Conservation (phyloP, 495 filamentous ascomycete genomes). For the Aspergillus bertholletiae region DNA sequence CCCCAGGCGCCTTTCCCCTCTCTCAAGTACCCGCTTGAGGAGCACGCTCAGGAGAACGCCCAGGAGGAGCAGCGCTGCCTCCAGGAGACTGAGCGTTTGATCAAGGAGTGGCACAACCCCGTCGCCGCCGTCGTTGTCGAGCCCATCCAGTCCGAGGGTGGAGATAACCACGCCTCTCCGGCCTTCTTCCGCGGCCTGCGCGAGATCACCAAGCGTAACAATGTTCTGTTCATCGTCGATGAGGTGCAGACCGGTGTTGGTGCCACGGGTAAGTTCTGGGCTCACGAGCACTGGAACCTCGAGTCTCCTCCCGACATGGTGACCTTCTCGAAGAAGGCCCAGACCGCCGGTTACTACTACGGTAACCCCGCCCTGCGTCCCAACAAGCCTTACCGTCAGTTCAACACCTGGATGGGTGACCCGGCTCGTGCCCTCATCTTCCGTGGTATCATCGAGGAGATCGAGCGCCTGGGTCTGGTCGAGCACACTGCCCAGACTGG, state of each 20-base stretch:
- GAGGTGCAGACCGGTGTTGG: slow-evolving; percentile 98
- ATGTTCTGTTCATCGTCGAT: slow-evolving; percentile 92
- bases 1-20: slow-evolving; percentile 89
- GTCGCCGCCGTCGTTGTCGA: slow-evolving; percentile 88
- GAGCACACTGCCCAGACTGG: slow-evolving; percentile 76
- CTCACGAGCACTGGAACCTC: slow-evolving; percentile 96
- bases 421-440: slow-evolving; percentile 87
- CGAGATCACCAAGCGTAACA: slow-evolving; percentile 78
- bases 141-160: slow-evolving; percentile 97
- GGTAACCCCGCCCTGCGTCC: slow-evolving; percentile 84
- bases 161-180: slow-evolving; percentile 96
- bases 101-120: slow-evolving; percentile 80
- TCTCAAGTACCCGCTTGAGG: slow-evolving; percentile 87
- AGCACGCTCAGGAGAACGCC: slow-evolving; percentile 77
- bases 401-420: slow-evolving; percentile 99
- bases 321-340: slow-evolving; percentile 98
- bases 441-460: slow-evolving; percentile 86
- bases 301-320: slow-evolving; percentile 90
- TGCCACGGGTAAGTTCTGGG: slow-evolving; percentile 94
- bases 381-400: slow-evolving; percentile 98
- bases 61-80: slow-evolving; percentile 82
- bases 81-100: slow-evolving; percentile 81
- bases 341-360: slow-evolving; percentile 96
- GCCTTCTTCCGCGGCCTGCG: slow-evolving; percentile 89
- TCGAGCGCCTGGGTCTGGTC: slow-evolving; percentile 77